These are phyloP conservation scores for Tolypocladium ophioglossoides DNA, from an alignment of 2,329 filamentous ascomycete genomes.

Conservation along the genomic window DNA sequence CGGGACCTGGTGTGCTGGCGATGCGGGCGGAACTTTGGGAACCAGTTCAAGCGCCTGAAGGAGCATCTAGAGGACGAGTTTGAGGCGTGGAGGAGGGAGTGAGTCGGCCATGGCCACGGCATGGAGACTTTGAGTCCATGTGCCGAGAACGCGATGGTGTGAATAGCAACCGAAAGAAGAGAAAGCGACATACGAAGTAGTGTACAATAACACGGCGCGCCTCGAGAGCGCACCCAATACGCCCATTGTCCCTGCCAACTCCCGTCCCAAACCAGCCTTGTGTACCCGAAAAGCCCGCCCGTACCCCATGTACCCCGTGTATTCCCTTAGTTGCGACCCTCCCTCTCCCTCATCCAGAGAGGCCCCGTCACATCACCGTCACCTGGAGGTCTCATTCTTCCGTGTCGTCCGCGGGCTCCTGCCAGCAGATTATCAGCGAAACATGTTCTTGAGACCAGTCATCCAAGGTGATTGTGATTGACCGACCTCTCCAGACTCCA, in stretches of 20 bases:
- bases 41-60: constrained; percentile 64
- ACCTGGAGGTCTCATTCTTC: constrained; percentile 3
- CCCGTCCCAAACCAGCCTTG: background rate
- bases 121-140: background rate
- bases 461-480: constrained; percentile 8
- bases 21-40: constrained; percentile 64
- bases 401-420: constrained; percentile 8
- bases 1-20: constrained; percentile 73
- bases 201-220: background rate
- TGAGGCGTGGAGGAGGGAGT: constrained; percentile 61
- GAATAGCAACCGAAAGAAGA: background rate
- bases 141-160: background rate
- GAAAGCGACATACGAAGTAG: background rate
- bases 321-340: background rate
- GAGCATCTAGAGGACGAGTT: constrained; percentile 67
- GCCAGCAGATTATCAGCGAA: constrained; percentile 13
- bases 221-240: no score
- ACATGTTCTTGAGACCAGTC: constrained; percentile 11
- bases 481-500: constrained; percentile 16
- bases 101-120: constrained; percentile 7
- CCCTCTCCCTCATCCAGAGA: background rate
- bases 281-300: background rate
- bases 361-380: background rate
- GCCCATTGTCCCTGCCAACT: background rate
- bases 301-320: no score